phyloP scores from a whole-genome alignment of 1,139 yeast species.

The Kodamaea suecica region DNA sequence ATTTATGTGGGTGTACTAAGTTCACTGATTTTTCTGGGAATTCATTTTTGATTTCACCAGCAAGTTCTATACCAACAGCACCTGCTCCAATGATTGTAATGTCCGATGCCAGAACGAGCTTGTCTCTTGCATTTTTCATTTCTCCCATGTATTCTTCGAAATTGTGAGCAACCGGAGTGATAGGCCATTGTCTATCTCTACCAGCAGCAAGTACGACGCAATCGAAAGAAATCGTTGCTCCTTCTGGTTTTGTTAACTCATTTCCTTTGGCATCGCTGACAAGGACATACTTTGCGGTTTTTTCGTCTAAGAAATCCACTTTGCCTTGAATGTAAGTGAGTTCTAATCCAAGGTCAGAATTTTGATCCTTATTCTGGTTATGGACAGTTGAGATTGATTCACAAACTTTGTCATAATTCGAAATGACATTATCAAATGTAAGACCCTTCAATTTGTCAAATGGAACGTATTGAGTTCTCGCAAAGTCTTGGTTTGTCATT shows the following conservation, averaged over 20 bases:
- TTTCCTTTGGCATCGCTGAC: conserved; percentile 13
- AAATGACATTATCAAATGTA: conserved; percentile 26
- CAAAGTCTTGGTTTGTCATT: conserved; percentile 45
- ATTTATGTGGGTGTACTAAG: conserved; percentile 39
- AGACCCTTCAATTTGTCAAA: conserved; percentile 32
- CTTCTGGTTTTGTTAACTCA: conserved; percentile 9
- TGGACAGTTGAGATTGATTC: conserved; percentile 13
- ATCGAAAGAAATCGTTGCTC: conserved; percentile 38
- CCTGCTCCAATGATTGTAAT: conserved; percentile 48
- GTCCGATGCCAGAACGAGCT: conserved; percentile 21
- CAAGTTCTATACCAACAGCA: conserved; percentile 50
- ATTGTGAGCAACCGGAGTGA: conserved; percentile 44
- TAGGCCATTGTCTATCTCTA: conserved; percentile 52
- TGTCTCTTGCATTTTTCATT: conserved; percentile 29
- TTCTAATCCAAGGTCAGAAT: conserved; percentile 17
- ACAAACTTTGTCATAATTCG: conserved; percentile 20
- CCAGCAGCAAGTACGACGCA: conserved; percentile 51
- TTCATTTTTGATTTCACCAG: conserved; percentile 42
- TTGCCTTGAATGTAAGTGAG: conserved; percentile 41
- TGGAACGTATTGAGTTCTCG: conserved; percentile 40
- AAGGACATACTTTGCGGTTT: conserved; percentile 24
- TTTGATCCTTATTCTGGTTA: conserved; percentile 7
- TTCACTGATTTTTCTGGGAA: conserved; percentile 35
- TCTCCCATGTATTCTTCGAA: conserved; percentile 28
- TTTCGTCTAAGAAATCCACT: conserved; percentile 28